Evolutionary conservation across 805 yeast genomes (phyloP).

Genomic region (Priceomyces carsonii): DNA sequence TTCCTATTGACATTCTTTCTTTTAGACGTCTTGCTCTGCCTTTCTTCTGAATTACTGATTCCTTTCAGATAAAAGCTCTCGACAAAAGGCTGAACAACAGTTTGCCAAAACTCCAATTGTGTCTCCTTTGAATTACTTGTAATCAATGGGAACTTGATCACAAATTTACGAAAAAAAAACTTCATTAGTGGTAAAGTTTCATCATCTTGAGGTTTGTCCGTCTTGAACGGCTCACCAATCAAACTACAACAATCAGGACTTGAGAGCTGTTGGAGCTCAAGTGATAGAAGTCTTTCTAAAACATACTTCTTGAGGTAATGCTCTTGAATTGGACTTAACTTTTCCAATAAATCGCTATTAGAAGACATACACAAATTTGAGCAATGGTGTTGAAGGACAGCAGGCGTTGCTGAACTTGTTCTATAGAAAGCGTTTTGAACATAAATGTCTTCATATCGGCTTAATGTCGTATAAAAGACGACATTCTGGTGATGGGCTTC

Average conservation of each 20-base stretch:
- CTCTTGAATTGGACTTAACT: constrained; percentile 65
- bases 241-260: constrained; percentile 62
- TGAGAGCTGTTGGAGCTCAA: constrained; percentile 62
- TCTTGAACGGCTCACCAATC: constrained; percentile 77
- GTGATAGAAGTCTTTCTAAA: constrained; percentile 56
- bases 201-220: constrained; percentile 19
- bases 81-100: constrained; percentile 75
- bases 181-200: constrained; percentile 65
- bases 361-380: neutral
- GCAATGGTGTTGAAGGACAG: neutral
- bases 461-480: neutral
- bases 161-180: constrained; percentile 61
- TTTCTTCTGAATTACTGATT: constrained; percentile 70
- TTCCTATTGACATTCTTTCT: constrained; percentile 65
- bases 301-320: constrained; percentile 87
- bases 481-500: constrained; percentile 3
- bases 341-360: constrained; percentile 1
- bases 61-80: constrained; percentile 75
- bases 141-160: constrained; percentile 77
- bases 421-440: neutral
- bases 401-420: neutral
- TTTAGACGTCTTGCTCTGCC: constrained; percentile 65
- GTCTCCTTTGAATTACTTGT: constrained; percentile 47
- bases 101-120: constrained; percentile 66
- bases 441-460: neutral